Base-by-base conservation (phyloP, 345 rosid species). In the Murraya paniculata region DNA sequence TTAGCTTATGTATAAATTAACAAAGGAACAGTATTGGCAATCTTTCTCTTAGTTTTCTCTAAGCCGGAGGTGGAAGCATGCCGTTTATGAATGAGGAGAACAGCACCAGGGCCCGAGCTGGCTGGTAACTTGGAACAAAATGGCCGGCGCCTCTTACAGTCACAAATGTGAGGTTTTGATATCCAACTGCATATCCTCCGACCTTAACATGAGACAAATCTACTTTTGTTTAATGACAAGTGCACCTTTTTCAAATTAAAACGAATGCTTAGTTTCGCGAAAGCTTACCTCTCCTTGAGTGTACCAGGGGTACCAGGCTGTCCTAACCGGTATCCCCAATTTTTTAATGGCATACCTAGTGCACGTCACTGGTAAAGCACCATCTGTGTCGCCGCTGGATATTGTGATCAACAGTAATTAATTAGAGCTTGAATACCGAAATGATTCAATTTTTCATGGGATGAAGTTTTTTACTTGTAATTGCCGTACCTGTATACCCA, bases 301-400 rank as follows among this genome's bases (percentile, higher is more conserved):
- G 64, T 81, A 76, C 83, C 83, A 81, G 33, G 83, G 77, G 21
- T 45, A 71, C 77, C 80, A 77, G 31, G 68, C 9, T 6, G 79
- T 77, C 72, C 22, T 38, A 19, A 81, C 61, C 0, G 39, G 68
- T 19, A 18, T 53, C 28, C 69, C 69, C 10, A 74, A 39, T 30
- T 74, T 74, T 77, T 77, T 81, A 27, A 81, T 33, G 64, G 80
- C 48, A 27, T 81, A 81, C 68, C 80, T 77, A 31, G 53, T 64
- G 58, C 67, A 64, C 0, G 80, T 81, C 30, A 72, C 77, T 22
- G 83, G 80, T 11, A 81, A 16, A 30, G 33, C 73, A 10, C 73
- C 80, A 71, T 81, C 83, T 8, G 79, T 76, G 62, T 81, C 83
- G 7, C 83, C 83, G 22, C 80, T 81, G 77, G 38, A 60, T 59